phyloP scores from a whole-genome alignment of 2,329 filamentous ascomycete genomes.

The Zarea fungicola region DNA sequence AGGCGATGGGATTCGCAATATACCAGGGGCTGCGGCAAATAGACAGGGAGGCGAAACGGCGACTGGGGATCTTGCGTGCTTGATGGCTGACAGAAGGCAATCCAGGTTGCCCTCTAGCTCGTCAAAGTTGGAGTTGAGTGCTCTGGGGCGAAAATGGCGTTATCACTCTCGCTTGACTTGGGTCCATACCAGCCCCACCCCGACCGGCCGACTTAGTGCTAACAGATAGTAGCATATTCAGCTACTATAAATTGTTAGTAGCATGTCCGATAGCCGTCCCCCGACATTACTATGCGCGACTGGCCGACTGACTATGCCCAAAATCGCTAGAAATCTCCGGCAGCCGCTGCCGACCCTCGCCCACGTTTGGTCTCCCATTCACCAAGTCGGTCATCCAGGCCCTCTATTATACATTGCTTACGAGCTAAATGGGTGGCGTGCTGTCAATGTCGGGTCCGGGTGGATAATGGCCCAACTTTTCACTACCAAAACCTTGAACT shows the following conservation, averaged over 20 bases:
- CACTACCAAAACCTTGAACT: too few species aligned
- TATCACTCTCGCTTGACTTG: constrained; percentile 20
- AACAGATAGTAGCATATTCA: not conserved
- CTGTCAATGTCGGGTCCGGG: not conserved
- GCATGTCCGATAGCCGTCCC: constrained; percentile 7
- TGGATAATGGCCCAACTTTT: too few species aligned
- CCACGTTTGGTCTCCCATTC: not conserved
- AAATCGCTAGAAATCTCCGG: constrained; percentile 8
- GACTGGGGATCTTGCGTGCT: constrained; percentile 3
- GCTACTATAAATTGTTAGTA: constrained; percentile 1
- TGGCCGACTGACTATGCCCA: not conserved
- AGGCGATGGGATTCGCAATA: constrained; percentile 7
- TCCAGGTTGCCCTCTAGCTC: not conserved
- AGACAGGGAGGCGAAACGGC: not conserved
- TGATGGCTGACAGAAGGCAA: constrained; percentile 5
- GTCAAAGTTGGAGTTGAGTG: constrained; percentile 21
- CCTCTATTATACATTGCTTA: not conserved
- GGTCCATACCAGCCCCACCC: constrained; percentile 2
- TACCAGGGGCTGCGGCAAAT: not conserved
- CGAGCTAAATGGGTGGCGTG: not conserved
- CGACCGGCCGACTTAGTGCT: constrained; percentile 8
- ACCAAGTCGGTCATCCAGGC: not conserved
- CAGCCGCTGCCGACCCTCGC: constrained; percentile 1
- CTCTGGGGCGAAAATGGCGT: constrained; percentile 35
- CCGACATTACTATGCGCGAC: constrained; percentile 9